A percentile compares a stretch with the other conserved stretches of the same genome.
phyloP scores from a whole-genome alignment of 441 rosid genomes.

The Geranium incanum region DNA sequence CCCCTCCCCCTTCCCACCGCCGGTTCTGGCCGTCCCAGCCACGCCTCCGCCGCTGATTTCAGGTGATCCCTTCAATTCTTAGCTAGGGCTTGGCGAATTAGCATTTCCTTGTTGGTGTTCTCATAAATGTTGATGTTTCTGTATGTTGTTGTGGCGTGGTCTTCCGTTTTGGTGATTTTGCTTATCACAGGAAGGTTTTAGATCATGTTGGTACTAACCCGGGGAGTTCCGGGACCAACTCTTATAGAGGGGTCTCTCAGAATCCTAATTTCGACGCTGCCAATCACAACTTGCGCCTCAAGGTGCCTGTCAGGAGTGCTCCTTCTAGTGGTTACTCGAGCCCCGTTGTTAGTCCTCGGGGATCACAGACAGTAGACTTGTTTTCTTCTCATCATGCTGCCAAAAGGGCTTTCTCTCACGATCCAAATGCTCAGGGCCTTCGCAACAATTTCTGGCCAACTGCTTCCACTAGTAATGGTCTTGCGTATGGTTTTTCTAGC shows the following conservation, averaged over 20 bases:
- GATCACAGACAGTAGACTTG: slow-evolving; percentile 19
- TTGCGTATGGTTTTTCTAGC: slow-evolving; percentile 42
- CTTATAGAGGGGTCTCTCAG: slow-evolving; percentile 17
- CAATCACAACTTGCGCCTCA: slow-evolving; percentile 18
- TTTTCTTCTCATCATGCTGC: slow-evolving; percentile 13
- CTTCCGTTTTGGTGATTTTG: not conserved
- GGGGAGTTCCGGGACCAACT: slow-evolving; percentile 16
- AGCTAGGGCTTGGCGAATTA: too few relatives aligned
- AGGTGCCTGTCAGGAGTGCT: slow-evolving; percentile 23
- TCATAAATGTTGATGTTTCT: too few relatives aligned
- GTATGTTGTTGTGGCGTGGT: too few relatives aligned
- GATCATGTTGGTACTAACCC: slow-evolving; percentile 21
- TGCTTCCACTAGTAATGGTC: slow-evolving; percentile 25
- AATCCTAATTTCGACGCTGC: slow-evolving; percentile 19
- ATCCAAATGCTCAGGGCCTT: slow-evolving; percentile 20
- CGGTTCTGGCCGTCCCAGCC: too few relatives aligned
- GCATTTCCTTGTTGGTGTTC: too few relatives aligned
- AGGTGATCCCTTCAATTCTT: too few relatives aligned
- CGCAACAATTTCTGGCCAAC: slow-evolving; percentile 21
- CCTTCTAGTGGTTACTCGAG: slow-evolving; percentile 21
- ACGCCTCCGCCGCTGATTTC: not conserved
- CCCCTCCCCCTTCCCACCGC: not conserved
- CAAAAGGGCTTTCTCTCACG: slow-evolving; percentile 25
- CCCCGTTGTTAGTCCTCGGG: slow-evolving; percentile 31
- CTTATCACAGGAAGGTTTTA: slow-evolving; percentile 23